Evolutionary conservation across 768 basidiomycete genomes (phyloP).

Genomic region (Nidularia pulvinata): DNA sequence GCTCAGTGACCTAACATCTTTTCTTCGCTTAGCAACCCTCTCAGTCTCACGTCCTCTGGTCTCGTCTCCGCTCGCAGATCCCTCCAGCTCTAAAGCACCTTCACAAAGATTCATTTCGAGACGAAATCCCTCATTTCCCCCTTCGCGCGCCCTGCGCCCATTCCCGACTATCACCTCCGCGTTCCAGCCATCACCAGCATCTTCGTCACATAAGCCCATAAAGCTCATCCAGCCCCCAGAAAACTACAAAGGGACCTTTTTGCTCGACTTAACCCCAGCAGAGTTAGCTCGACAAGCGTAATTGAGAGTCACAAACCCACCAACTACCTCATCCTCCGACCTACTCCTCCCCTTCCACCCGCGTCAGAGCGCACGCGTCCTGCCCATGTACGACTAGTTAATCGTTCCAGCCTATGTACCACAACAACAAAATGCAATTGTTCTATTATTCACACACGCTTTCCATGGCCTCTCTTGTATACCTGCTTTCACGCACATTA

Average conservation of each 20-base stretch:
- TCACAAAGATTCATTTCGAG: slow-evolving; percentile 33
- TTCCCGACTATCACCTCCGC: slow-evolving; percentile 64
- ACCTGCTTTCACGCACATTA: too few species aligned
- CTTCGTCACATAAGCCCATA: slow-evolving; percentile 40
- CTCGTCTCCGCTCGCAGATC: slow-evolving; percentile 63
- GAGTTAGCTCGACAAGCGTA: slow-evolving; percentile 72
- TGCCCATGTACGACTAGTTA: too few species aligned
- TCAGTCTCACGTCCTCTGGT: slow-evolving; percentile 50
- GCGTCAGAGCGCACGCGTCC: too few species aligned
- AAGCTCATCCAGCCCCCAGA: slow-evolving; percentile 83
- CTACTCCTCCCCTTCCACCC: slow-evolving; percentile 1
- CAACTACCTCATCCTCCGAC: not conserved
- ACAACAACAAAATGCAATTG: not conserved
- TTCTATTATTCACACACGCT: not conserved
- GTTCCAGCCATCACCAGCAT: slow-evolving; percentile 24
- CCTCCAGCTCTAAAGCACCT: slow-evolving; percentile 25
- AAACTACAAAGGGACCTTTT: slow-evolving; percentile 67
- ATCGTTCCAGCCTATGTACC: not conserved
- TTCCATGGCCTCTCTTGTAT: too few species aligned
- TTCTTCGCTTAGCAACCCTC: slow-evolving; percentile 31
- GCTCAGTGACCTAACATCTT: slow-evolving; percentile 2
- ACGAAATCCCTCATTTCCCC: slow-evolving; percentile 56
- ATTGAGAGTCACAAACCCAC: not conserved
- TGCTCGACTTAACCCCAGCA: slow-evolving; percentile 81
- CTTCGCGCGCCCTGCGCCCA: slow-evolving; percentile 77